Conservation (phyloP, 257 asterid species). For the Scutellaria minor region DNA sequence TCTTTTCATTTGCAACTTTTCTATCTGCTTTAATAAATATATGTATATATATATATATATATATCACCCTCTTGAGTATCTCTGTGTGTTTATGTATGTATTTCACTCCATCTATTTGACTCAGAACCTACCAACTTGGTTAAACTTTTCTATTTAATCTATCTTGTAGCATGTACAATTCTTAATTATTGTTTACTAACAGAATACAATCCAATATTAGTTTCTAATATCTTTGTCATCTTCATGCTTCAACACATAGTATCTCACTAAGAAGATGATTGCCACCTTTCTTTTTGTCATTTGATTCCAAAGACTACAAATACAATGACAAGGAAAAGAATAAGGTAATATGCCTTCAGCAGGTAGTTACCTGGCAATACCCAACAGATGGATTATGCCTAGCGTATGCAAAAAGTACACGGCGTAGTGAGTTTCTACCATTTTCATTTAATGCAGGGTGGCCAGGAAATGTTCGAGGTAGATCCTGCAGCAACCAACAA, state of each 20-base stretch:
- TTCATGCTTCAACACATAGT: constrained; percentile 32
- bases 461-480: constrained; percentile 93
- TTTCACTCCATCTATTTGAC: background rate
- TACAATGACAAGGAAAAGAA: constrained; percentile 23
- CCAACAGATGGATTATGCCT: constrained; percentile 93
- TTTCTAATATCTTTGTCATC: constrained; percentile 20
- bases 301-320: constrained; percentile 26
- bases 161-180: too few species aligned
- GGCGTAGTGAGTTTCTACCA: constrained; percentile 84
- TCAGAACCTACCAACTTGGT: background rate
- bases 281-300: constrained; percentile 23
- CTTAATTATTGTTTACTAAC: too few species aligned
- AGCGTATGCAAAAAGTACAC: constrained; percentile 87
- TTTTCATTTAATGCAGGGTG: constrained; percentile 90
- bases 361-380: constrained; percentile 77
- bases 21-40: constrained; percentile 14
- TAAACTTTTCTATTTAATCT: too few species aligned
- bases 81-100: background rate
- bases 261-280: constrained; percentile 15
- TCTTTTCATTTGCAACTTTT: constrained; percentile 14
- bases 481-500: constrained; percentile 63
- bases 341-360: constrained; percentile 29
- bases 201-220: too few species aligned
- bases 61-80: background rate
- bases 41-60: background rate